Conservation (phyloP, 2,329 filamentous ascomycete species). For the Mycocentrospora acerina region DNA sequence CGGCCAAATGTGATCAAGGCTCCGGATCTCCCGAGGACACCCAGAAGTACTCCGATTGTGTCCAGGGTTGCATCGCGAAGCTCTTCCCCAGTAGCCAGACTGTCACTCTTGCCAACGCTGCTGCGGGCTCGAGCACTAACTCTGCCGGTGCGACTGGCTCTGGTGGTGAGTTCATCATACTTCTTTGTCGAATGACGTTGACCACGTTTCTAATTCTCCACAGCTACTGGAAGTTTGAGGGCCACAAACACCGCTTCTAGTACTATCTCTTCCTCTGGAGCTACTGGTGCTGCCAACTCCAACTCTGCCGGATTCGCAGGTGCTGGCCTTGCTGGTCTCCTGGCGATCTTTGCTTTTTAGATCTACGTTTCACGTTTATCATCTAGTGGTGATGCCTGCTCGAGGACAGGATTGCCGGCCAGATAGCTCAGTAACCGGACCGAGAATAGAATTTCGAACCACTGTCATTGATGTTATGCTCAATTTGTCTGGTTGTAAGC, state of each 20-base stretch:
- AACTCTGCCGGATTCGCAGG: slow-evolving; percentile 34
- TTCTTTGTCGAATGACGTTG: background rate
- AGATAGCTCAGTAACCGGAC: background rate
- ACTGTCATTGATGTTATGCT: background rate
- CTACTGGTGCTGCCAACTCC: slow-evolving; percentile 34
- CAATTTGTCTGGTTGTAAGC: no score
- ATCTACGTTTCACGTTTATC: slow-evolving; percentile 1
- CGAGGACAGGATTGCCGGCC: background rate
- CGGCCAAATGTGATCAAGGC: slow-evolving; percentile 56
- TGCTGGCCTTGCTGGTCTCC: slow-evolving; percentile 40
- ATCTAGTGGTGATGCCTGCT: slow-evolving; percentile 1
- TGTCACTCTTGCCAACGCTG: slow-evolving; percentile 17
- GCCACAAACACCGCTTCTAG: slow-evolving; percentile 24
- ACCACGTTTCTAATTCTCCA: background rate
- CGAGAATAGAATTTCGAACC: slow-evolving; percentile 3
- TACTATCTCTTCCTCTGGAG: slow-evolving; percentile 19
- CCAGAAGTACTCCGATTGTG: slow-evolving; percentile 50
- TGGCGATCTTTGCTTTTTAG: slow-evolving; percentile 43
- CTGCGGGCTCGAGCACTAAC: slow-evolving; percentile 10
- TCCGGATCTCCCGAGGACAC: slow-evolving; percentile 50
- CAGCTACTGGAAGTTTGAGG: background rate
- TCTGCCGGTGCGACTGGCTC: slow-evolving; percentile 18
- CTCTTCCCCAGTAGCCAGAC: slow-evolving; percentile 50
- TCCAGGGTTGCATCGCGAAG: slow-evolving; percentile 52
- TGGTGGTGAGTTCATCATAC: slow-evolving; percentile 11